Base-by-base conservation (phyloP, 2,329 filamentous ascomycete genomes). In the Drechslera avenae region DNA sequence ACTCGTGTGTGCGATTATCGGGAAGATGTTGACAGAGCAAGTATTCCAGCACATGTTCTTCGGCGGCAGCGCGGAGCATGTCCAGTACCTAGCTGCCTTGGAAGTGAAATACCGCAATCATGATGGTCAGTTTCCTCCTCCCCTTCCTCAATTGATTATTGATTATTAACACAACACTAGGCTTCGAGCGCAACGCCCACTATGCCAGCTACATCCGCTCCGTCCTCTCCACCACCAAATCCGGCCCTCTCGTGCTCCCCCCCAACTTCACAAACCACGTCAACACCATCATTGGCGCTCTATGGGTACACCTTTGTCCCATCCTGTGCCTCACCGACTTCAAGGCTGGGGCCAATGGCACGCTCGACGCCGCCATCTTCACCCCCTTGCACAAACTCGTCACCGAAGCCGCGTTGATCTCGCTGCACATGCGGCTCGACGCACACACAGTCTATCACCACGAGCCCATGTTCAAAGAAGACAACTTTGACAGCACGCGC, bases 11-110 rank as follows among this genome's bases (percentile, higher is more conserved):
- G 68, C 36, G 2, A 57, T 73, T 6, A 56, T 72, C 0, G 66
- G 69, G 1, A 69, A 71, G 17, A 61, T 70, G 7, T 16, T 73
- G 3, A 50, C 59, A 1, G 64, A 73, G 46, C 66, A 72, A 26
- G 66, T 72, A 0, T 66, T 70, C 19, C 39, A 58, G 36, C 63
- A 66, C 41, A 17, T 39, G 0, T 66, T 65, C 33, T 69, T 72
- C 30, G 69, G 69, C 0, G 65, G 53, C 0, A 35, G 16, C 2
- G 28, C 35, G 14, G 50, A 23, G 2, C 33, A 62, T 1, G 19
- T 61, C 7, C 12, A 44, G 1, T 36, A 2, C 14, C 18, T 3
- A 14, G n/a, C 18, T 1, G 30, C n/a, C 0, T 13, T 63, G 0
- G 57, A 71, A 34, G 32, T 28, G 12, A 12, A 60, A 8, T 4